Conservation (phyloP, 2,329 filamentous ascomycete genomes). For the Trichoderma sp. region DNA sequence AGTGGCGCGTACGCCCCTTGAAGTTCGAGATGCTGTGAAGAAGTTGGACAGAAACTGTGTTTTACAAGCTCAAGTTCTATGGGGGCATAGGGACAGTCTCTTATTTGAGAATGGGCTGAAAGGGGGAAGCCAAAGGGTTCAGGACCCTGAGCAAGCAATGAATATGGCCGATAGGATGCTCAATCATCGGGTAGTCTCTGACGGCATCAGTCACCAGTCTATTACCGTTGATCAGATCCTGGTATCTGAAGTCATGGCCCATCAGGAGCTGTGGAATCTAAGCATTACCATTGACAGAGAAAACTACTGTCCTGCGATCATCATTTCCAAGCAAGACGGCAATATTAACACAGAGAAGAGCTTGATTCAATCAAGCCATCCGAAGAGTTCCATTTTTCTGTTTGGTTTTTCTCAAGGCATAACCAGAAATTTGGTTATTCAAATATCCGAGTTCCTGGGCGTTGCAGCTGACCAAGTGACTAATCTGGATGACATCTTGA, state of each 20-base stretch:
- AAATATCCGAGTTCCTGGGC: constrained; percentile 27
- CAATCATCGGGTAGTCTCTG: constrained; percentile 4
- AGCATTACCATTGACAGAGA: constrained; percentile 50
- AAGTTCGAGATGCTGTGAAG: constrained; percentile 33
- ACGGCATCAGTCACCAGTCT: constrained; percentile 5
- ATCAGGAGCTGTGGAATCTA: constrained; percentile 46
- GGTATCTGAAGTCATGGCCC: constrained; percentile 41
- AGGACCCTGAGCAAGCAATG: constrained; percentile 30
- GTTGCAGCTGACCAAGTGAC: neutral
- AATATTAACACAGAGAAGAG: constrained; percentile 32
- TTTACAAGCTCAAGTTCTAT: constrained; percentile 38
- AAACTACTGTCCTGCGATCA: constrained; percentile 43
- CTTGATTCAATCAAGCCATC: neutral
- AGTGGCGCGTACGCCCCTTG: constrained; percentile 32
- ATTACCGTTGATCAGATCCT: constrained; percentile 41
- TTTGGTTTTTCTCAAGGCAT: constrained; percentile 39
- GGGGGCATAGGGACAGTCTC: constrained; percentile 27
- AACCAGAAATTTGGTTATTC: constrained; percentile 32
- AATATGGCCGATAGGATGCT: constrained; percentile 34
- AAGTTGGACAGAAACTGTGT: constrained; percentile 33
- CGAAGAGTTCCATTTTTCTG: constrained; percentile 30
- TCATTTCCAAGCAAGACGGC: constrained; percentile 40
- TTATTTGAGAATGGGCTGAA: constrained; percentile 28
- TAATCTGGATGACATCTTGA: constrained; percentile 34
- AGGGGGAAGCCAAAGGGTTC: constrained; percentile 27